Evolutionary conservation across 208 protist species (phyloP).

Genomic region (Wallacemonas sp.): DNA sequence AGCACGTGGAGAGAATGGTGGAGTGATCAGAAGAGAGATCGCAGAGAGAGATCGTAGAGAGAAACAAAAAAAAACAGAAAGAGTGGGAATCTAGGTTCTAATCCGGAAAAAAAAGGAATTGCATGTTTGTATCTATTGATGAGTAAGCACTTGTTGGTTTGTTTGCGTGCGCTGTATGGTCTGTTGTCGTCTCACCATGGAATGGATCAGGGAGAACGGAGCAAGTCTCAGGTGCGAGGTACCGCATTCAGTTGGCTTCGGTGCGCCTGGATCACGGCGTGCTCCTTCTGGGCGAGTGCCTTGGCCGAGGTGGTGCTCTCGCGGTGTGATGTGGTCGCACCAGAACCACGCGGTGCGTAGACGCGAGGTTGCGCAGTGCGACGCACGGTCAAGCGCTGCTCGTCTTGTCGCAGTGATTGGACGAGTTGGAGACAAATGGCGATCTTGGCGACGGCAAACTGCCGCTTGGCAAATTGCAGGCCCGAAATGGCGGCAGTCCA

Average conservation of each 20-base stretch:
- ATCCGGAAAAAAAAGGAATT: too few species aligned
- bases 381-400: not conserved
- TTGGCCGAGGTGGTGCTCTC: not conserved
- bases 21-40: too few species aligned
- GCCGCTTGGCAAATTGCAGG: conserved; percentile 33
- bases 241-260: conserved; percentile 5
- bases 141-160: too few species aligned
- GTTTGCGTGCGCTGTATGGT: too few species aligned
- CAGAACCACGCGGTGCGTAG: not conserved
- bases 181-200: too few species aligned
- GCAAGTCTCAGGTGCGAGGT: conserved; percentile 8
- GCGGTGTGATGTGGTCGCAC: not conserved
- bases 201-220: too few species aligned
- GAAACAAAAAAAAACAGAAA: too few species aligned
- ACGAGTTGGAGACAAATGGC: conserved; percentile 43
- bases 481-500: conserved; percentile 24
- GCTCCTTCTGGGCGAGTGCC: conserved; percentile 3
- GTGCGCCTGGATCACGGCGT: conserved; percentile 1
- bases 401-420: conserved; percentile 3
- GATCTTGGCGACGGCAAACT: conserved; percentile 47
- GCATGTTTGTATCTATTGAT: too few species aligned
- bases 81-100: too few species aligned
- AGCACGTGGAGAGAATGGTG: too few species aligned
- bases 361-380: not conserved
- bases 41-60: too few species aligned